A percentile compares a stretch with the other conserved stretches of the same genome.
These are phyloP conservation scores for Setaria italica DNA, from an alignment of 202 grass and related monocot species.

Conservation along the genomic window DNA sequence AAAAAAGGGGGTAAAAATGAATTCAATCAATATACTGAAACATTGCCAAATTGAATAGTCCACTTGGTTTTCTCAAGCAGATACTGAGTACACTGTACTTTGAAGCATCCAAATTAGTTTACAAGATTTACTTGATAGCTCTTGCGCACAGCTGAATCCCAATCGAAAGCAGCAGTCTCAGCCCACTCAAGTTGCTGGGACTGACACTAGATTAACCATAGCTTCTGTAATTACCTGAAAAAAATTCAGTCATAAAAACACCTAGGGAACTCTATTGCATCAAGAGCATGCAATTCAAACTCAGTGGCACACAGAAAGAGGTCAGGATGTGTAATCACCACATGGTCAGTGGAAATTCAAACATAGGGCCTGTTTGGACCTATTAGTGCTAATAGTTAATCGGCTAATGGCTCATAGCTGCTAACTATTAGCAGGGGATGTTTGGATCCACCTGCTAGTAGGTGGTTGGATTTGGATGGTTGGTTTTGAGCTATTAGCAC, in stretches of 20 bases:
- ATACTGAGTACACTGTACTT: slow-evolving; percentile 27
- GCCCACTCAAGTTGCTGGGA: not conserved
- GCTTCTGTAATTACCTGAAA: slow-evolving; percentile 37
- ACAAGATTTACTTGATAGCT: slow-evolving; percentile 42
- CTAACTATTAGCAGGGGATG: no score
- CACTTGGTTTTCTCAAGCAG: slow-evolving; percentile 7
- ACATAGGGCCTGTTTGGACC: not conserved
- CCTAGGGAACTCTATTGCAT: not conserved
- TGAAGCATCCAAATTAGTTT: slow-evolving; percentile 25
- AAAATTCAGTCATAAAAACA: slow-evolving; percentile 35
- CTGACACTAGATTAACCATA: slow-evolving; percentile 21
- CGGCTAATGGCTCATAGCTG: no score
- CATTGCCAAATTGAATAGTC: slow-evolving; percentile 22
- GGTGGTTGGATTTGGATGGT: no score
- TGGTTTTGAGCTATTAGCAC: no score
- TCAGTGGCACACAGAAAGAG: not conserved
- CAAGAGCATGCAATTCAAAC: not conserved
- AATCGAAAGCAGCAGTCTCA: slow-evolving; percentile 15
- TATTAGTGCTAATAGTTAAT: no score
- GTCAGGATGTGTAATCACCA: not conserved
- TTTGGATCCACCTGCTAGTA: no score
- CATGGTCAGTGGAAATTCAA: not conserved
- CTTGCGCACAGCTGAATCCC: not conserved
- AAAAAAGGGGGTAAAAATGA: not conserved
- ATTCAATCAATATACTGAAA: slow-evolving; percentile 14